These are phyloP conservation scores for Zizania latifolia DNA, from an alignment of 176 grass and related monocot species.

Conservation along the genomic window DNA sequence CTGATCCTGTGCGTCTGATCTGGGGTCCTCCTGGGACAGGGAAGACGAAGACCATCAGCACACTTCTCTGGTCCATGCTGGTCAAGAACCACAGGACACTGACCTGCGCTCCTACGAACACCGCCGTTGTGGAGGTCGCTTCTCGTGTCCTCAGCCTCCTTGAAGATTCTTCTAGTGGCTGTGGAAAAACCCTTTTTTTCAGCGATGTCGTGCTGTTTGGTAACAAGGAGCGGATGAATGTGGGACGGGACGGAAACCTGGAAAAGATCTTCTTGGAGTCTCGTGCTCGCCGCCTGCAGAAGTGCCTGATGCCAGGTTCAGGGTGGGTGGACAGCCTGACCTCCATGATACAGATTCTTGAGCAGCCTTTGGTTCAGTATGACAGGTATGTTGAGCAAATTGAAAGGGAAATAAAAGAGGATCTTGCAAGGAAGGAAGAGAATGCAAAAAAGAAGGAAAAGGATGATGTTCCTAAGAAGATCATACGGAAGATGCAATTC, in stretches of 20 bases:
- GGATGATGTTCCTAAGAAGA: neutral
- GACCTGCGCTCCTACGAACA: slow-evolving; percentile 78
- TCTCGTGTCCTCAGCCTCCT: slow-evolving; percentile 36
- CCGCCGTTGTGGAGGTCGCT: slow-evolving; percentile 52
- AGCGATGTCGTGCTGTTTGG: slow-evolving; percentile 64
- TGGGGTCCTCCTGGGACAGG: slow-evolving; percentile 73
- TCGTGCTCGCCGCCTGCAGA: slow-evolving; percentile 20
- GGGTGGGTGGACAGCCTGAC: slow-evolving; percentile 38
- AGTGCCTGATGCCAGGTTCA: slow-evolving; percentile 30
- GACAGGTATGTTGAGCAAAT: neutral
- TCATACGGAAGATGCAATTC: slow-evolving; percentile 7
- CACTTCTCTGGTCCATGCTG: slow-evolving; percentile 41
- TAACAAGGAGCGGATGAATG: slow-evolving; percentile 45
- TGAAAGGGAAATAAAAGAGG: neutral
- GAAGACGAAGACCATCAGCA: slow-evolving; percentile 78
- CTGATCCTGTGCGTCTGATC: slow-evolving; percentile 54
- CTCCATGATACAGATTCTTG: slow-evolving; percentile 40
- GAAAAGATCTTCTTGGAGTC: slow-evolving; percentile 41
- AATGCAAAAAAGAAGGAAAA: neutral
- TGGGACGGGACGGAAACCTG: slow-evolving; percentile 18
- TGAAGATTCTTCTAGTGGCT: neutral
- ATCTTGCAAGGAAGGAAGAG: neutral
- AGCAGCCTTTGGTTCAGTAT: slow-evolving; percentile 41
- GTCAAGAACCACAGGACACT: slow-evolving; percentile 42
- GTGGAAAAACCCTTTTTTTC: neutral